phyloP scores from a whole-genome alignment of 2,329 filamentous ascomycete species.

The Colletotrichum chrysophilum region DNA sequence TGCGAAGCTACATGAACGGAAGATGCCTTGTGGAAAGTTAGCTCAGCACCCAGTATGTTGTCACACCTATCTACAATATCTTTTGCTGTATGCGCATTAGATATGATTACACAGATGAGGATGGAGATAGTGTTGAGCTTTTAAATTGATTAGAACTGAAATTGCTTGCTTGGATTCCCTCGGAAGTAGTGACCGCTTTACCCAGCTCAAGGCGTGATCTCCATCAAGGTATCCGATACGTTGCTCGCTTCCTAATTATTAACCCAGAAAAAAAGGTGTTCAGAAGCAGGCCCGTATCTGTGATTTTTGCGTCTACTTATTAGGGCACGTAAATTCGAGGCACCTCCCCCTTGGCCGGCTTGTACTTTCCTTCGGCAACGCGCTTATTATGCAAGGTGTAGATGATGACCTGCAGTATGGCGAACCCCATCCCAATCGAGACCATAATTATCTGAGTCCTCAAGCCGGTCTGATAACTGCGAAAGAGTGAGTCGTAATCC shows the following conservation, averaged over 20 bases:
- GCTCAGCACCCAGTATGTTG: fast-evolving
- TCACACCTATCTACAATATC: fast-evolving
- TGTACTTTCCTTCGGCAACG: slow-evolving; percentile 25
- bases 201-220: no score
- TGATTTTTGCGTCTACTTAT: neutral
- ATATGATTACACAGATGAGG: fast-evolving
- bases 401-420: slow-evolving; percentile 40
- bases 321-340: slow-evolving; percentile 22
- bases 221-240: no score
- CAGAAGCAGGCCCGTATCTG: neutral
- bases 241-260: neutral
- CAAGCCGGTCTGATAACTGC: slow-evolving; percentile 46
- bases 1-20: neutral
- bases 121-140: fast-evolving
- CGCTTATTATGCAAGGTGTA: slow-evolving; percentile 42
- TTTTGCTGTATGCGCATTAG: neutral
- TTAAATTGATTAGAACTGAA: fast-evolving
- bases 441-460: slow-evolving; percentile 51
- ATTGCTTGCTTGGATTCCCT: neutral
- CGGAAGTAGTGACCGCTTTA: fast-evolving
- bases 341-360: slow-evolving; percentile 10
- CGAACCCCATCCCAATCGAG: slow-evolving; percentile 42
- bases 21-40: fast-evolving
- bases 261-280: neutral
- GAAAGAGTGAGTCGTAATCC: neutral